A percentile compares a stretch with the other conserved stretches of the same genome.
phyloP scores from a whole-genome alignment of 805 yeast genomes.

The Lipomyces mesembrius region DNA sequence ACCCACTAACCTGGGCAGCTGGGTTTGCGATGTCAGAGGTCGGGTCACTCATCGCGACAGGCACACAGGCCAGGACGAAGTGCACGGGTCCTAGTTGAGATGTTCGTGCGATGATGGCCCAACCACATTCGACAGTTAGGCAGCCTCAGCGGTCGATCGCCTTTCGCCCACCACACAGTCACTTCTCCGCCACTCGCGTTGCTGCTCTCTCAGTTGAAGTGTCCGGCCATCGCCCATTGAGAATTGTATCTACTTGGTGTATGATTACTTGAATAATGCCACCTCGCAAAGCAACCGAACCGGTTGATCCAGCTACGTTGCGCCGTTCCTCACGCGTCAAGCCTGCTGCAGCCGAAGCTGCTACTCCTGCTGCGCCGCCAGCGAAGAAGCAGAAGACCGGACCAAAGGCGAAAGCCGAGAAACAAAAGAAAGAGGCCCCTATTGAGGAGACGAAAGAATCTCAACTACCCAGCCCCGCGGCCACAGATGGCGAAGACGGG shows the following conservation, averaged over 20 bases:
- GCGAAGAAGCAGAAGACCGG: slow-evolving; percentile 13
- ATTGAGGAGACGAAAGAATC: slow-evolving; percentile 19
- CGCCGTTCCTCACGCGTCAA: slow-evolving; percentile 29
- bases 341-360: slow-evolving; percentile 4
- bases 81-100: background rate
- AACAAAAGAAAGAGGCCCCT: slow-evolving; percentile 16
- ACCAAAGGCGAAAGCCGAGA: slow-evolving; percentile 25
- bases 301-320: slow-evolving; percentile 22
- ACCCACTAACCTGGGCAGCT: too few relatives aligned
- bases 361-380: slow-evolving; percentile 11
- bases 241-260: background rate
- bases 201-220: background rate
- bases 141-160: background rate
- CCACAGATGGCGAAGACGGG: slow-evolving; percentile 17
- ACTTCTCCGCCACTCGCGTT: background rate
- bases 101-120: background rate
- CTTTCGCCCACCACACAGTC: background rate
- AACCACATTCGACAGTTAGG: background rate
- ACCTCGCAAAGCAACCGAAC: slow-evolving; percentile 19
- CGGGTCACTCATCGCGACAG: background rate
- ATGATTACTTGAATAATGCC: slow-evolving; percentile 15
- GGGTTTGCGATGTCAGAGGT: background rate
- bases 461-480: slow-evolving; percentile 25
- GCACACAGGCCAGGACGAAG: background rate
- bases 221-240: background rate